Evolutionary conservation across 495 filamentous ascomycete genomes (phyloP).

Genomic region (Bacidia rubella): DNA sequence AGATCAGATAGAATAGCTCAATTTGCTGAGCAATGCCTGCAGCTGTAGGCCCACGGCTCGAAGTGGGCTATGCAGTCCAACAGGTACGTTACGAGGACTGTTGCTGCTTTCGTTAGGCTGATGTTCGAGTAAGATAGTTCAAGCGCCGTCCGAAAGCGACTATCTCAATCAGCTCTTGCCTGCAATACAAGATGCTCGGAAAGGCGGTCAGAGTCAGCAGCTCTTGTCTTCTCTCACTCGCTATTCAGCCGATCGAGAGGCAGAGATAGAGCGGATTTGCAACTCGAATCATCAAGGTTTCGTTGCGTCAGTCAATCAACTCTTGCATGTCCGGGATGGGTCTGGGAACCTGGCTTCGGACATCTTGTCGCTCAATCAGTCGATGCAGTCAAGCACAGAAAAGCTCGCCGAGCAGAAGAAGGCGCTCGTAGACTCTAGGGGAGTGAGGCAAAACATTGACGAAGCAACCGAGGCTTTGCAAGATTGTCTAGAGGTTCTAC

Average conservation of each 20-base stretch:
- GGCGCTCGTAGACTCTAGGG: slow-evolving; percentile 75
- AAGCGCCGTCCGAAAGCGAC: slow-evolving; percentile 80
- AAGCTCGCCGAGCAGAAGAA: slow-evolving; percentile 91
- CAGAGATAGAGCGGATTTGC: slow-evolving; percentile 88
- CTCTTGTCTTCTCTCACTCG: slow-evolving; percentile 65
- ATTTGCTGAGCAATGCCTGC: too few species aligned
- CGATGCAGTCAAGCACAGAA: slow-evolving; percentile 91
- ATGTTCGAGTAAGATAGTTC: slow-evolving; percentile 54
- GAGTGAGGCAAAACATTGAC: slow-evolving; percentile 89
- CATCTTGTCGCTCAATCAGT: slow-evolving; percentile 82
- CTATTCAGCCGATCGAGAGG: slow-evolving; percentile 74
- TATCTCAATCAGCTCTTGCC: slow-evolving; percentile 92
- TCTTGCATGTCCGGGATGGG: slow-evolving; percentile 78
- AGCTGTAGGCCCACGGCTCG: slow-evolving; percentile 3
- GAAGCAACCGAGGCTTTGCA: slow-evolving; percentile 81
- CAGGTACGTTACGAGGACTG: slow-evolving; percentile 4
- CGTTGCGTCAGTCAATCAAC: slow-evolving; percentile 78
- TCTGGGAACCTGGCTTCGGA: slow-evolving; percentile 79
- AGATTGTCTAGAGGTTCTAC: slow-evolving; percentile 82
- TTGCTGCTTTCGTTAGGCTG: background rate
- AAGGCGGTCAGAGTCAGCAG: slow-evolving; percentile 55
- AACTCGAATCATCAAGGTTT: slow-evolving; percentile 96
- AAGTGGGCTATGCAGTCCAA: slow-evolving; percentile 15
- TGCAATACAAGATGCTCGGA: slow-evolving; percentile 76
- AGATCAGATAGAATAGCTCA: too few species aligned